Base-by-base conservation (phyloP, 108 stramenopile species). In the Aurantiochytrium sp. region DNA sequence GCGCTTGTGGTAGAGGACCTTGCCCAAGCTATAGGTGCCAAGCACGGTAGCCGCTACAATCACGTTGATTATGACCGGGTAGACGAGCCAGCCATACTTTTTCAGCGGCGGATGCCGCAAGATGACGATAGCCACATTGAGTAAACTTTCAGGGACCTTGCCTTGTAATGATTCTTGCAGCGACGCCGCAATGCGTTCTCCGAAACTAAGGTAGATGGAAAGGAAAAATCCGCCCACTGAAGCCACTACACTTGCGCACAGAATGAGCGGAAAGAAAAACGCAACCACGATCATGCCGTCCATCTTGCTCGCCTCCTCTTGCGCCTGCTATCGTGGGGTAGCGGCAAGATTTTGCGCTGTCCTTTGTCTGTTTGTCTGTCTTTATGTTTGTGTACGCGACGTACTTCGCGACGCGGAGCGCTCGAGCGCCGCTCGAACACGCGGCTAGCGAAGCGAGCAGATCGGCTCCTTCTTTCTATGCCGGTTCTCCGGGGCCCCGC, bases 231-330 rank as follows among this genome's bases (percentile, higher is more conserved):
- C 73, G 43, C 44, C 49, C 49, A 53, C 23, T 25, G 73, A 83
- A 5, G 49, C 44, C 44, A 53, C 49, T 6, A 83, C 51, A 44
- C 73, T 83, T 2, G 73, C 51, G 51, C 44, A 83, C 18, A 83
- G 51, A 44, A 83, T 83, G 49, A 83, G 73, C 19, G 73, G 73
- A 44, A 83, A 83, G 51, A 83, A 83, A 44, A 83, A 83, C 10
- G 73, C 73, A 18, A 83, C 51, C 49, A 83, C 44, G 8, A 83
- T 10, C 73, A 83, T 83, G 49, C 73, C 73, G 3, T 83, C 73
- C 73, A 83, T 83, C 10, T 10, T 83, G 73, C 55, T 8, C 55
- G 55, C 55, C 29, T 35, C 29, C 29, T 35, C 29, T 35, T 35
- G 29, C 29, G 29, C 29, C 29, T 35, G 0, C 29, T 35, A 1